phyloP scores from a whole-genome alignment of 164 flowering plant genomes.

The Warburgia ugandensis region DNA sequence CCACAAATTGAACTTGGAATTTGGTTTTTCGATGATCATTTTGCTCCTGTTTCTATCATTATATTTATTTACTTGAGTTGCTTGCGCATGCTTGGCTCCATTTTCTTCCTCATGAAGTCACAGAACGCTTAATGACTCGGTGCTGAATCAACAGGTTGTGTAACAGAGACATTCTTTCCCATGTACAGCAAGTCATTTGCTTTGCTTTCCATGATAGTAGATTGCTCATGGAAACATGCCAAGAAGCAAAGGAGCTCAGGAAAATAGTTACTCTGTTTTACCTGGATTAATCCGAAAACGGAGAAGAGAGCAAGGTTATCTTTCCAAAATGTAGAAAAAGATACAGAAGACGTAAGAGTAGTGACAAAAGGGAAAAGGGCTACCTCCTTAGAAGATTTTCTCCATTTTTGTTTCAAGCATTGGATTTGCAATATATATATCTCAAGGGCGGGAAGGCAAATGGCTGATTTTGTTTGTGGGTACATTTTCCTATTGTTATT shows the following conservation, averaged over 20 bases:
- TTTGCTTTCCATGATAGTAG: conserved; percentile 95
- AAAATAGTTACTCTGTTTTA: conserved; percentile 95
- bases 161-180: conserved; percentile 91
- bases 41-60: background rate
- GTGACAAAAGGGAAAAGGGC: background rate
- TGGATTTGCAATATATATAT: too few species aligned
- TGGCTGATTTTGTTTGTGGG: too few species aligned
- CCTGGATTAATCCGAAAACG: conserved; percentile 41
- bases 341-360: background rate
- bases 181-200: conserved; percentile 96
- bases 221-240: conserved; percentile 96
- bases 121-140: background rate
- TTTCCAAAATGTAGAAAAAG: background rate
- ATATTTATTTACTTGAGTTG: background rate
- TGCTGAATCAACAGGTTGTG: conserved; percentile 57
- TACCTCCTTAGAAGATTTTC: background rate
- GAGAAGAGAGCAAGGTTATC: background rate
- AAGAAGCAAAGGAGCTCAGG: conserved; percentile 85
- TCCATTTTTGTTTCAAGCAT: conserved; percentile 1
- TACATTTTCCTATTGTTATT: too few species aligned
- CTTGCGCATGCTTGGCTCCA: background rate
- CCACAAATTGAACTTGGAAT: too few species aligned
- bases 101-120: background rate
- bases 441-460: too few species aligned
- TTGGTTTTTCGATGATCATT: background rate